Evolutionary conservation across 306 rosid genomes (phyloP).

Genomic region (Rosa chinensis): DNA sequence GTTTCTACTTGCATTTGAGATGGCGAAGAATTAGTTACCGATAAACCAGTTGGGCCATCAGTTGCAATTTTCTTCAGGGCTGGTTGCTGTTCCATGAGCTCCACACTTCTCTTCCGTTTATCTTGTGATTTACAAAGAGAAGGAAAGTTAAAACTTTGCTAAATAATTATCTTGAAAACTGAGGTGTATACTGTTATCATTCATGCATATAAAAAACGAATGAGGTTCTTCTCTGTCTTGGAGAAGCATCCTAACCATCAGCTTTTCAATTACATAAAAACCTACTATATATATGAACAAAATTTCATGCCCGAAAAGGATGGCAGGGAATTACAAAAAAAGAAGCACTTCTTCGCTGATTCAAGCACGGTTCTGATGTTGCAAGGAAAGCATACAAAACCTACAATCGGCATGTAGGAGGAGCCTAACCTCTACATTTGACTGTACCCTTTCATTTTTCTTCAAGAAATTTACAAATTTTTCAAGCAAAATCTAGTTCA

Average conservation of each 20-base stretch:
- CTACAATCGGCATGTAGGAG: background rate
- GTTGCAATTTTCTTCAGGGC: constrained; percentile 37
- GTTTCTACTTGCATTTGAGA: constrained; percentile 30
- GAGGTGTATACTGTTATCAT: background rate
- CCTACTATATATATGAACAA: background rate
- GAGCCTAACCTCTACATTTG: background rate
- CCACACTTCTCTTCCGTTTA: constrained; percentile 36
- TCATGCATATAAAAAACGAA: background rate
- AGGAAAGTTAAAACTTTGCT: background rate
- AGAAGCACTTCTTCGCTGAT: background rate
- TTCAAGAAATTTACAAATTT: background rate
- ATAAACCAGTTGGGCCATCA: constrained; percentile 25
- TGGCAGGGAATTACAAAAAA: background rate
- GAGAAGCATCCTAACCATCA: background rate
- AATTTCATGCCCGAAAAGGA: background rate
- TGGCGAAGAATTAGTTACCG: constrained; percentile 18
- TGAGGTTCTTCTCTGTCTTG: background rate
- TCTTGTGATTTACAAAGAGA: constrained; percentile 20
- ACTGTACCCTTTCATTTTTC: background rate
- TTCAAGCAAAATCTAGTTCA: background rate
- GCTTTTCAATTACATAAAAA: background rate
- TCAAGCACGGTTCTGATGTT: background rate
- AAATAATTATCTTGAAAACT: background rate
- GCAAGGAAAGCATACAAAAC: background rate
- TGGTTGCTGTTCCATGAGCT: constrained; percentile 28